Conservation (phyloP, 176 grass and related monocot species). For the Leersia perrieri region DNA sequence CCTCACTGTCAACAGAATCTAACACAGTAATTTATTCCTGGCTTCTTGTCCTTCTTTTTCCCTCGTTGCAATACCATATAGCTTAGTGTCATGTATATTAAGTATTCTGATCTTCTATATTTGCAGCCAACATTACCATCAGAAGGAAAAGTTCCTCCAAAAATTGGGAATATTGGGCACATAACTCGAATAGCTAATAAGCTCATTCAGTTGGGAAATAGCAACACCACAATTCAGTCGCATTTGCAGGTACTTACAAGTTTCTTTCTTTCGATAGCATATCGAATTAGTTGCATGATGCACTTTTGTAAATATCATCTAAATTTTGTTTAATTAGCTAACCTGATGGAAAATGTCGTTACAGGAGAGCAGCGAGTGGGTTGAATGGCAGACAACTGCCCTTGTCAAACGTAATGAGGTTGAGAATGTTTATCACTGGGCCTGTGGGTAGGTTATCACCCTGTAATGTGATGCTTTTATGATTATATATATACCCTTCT, state of each 20-base stretch:
- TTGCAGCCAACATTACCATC: constrained; percentile 53
- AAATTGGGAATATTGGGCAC: constrained; percentile 71
- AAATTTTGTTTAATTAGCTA: not conserved
- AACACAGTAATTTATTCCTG: constrained; percentile 43
- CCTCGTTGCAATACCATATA: not conserved
- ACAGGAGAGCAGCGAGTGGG: constrained; percentile 57
- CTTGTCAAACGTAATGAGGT: constrained; percentile 53
- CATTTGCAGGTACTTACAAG: constrained; percentile 59
- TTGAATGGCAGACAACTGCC: constrained; percentile 65
- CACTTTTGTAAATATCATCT: not conserved
- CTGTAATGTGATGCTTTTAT: not conserved
- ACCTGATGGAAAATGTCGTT: constrained; percentile 24
- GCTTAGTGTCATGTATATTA: not conserved
- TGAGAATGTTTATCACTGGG: constrained; percentile 81
- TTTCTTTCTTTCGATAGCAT: not conserved
- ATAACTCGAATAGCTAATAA: constrained; percentile 81
- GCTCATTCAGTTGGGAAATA: constrained; percentile 67
- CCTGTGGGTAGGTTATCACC: constrained; percentile 55
- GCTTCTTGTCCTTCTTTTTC: not conserved
- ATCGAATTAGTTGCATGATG: not conserved
- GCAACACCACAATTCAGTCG: constrained; percentile 48
- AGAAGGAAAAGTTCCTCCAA: constrained; percentile 59
- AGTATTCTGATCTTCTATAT: constrained; percentile 6
- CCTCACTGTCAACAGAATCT: constrained; percentile 42
- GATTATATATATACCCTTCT: not conserved